Base-by-base conservation (phyloP, 2,329 filamentous ascomycete genomes). In the Xylogone sp. region DNA sequence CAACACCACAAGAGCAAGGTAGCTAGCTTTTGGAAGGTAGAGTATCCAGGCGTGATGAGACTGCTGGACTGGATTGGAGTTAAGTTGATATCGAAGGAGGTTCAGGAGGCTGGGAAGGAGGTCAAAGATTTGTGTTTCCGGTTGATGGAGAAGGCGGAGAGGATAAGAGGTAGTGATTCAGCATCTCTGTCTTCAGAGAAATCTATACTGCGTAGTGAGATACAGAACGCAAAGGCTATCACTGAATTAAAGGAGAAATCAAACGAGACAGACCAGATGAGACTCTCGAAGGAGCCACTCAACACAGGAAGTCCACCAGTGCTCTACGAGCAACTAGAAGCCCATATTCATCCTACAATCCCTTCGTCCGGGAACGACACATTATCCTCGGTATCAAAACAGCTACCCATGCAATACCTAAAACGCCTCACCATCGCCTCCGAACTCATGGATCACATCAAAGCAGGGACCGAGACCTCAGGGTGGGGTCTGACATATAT, bases 381-480 rank as follows among this genome's bases (percentile, higher is more conserved):
- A 27, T 27, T 27, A 27, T 27, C 24, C 10, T 10, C 24, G 24
- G 24, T 6, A 27, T 6, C 13, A 6, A 39, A 39, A 39, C 8
- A 39, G 5, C n/a, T 5, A 16, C 13, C 34, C 13, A 31, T 31
- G 24, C 24, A 27, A 39, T 4, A 39, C 8, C 12, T 9, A 9
- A 6, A 39, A 9, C 5, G n/a, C n/a, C 34, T 39, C 2, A 27
- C 27, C 1, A 16, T 89, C 20, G 85, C 86, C 2, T 87, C 82
- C 27, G 88, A 92, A 62, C 71, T 88, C 49, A 75, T 89, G 31
- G 88, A 91, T 59, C 87, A 93, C 57, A 73, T 89, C 2, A 78
- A 86, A 2, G 88, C 88, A 0, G 87, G 87, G 1, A 86, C 90
- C 57, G 88, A 93, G 63, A 91, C 88, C 0, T 84, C 82, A 3